Conservation (phyloP, 441 rosid genomes). For the Erodium moschatum region DNA sequence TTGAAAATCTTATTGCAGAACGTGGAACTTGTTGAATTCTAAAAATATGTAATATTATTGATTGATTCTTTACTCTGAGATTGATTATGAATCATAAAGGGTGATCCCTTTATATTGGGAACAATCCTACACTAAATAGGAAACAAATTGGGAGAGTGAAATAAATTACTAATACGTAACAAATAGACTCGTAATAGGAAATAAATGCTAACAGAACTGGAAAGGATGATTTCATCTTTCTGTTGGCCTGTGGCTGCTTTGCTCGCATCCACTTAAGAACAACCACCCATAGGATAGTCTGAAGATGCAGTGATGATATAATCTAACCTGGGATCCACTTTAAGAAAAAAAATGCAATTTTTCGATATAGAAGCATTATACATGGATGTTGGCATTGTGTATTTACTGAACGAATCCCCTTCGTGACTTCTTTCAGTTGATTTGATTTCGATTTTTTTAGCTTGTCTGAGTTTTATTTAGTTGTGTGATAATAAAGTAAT, state of each 20-base stretch:
- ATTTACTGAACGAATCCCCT: neutral
- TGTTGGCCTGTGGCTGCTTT: neutral
- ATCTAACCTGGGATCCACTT: neutral
- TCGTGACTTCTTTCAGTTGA: neutral
- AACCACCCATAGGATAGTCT: neutral
- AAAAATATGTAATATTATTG: too few species aligned
- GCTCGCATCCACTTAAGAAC: neutral
- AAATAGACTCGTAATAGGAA: too few species aligned
- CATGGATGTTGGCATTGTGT: neutral
- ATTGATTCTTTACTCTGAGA: too few species aligned
- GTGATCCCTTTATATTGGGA: too few species aligned
- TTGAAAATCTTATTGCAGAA: too few species aligned
- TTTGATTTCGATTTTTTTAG: neutral
- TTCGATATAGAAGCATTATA: neutral
- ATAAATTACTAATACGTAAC: too few species aligned
- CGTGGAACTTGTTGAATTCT: too few species aligned
- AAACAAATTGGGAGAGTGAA: too few species aligned
- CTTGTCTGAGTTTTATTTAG: neutral
- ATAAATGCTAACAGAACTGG: neutral
- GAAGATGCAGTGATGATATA: neutral
- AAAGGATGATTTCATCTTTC: neutral
- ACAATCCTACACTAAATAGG: too few species aligned
- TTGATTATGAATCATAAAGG: too few species aligned
- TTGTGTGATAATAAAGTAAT: conserved; percentile 8
- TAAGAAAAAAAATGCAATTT: neutral